phyloP scores from a whole-genome alignment of 192 early-diverging fungal species.

The Entomortierella beljakovae region DNA sequence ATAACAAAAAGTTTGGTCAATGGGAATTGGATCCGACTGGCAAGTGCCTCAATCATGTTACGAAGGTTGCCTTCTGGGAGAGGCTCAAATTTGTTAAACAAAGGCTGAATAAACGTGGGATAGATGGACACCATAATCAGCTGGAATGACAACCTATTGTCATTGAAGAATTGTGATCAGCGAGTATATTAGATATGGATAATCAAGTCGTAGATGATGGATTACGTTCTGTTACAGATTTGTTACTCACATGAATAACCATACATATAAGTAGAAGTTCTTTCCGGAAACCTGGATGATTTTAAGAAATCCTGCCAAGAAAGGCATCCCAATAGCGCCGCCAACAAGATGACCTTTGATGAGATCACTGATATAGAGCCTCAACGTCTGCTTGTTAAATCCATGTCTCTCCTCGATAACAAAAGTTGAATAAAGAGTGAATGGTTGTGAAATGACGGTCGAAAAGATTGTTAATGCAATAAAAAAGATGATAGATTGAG shows the following conservation, averaged over 20 bases:
- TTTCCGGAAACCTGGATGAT: slow-evolving; percentile 86
- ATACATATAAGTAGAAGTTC: slow-evolving; percentile 91
- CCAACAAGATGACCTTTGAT: slow-evolving; percentile 79
- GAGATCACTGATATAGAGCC: slow-evolving; percentile 82
- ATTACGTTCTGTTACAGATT: too few relatives aligned
- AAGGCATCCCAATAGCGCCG: slow-evolving; percentile 79
- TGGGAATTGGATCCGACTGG: slow-evolving; percentile 86
- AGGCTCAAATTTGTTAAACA: slow-evolving; percentile 96
- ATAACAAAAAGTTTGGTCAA: slow-evolving; percentile 96
- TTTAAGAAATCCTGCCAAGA: slow-evolving; percentile 83
- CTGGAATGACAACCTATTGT: slow-evolving; percentile 71
- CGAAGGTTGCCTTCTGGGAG: slow-evolving; percentile 86
- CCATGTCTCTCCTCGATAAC: slow-evolving; percentile 95
- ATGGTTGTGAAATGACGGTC: slow-evolving; percentile 79
- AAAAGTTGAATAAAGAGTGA: slow-evolving; percentile 91
- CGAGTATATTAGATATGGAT: too few relatives aligned
- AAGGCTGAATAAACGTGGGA: slow-evolving; percentile 96
- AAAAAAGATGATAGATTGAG: slow-evolving; percentile 86
- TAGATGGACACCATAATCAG: slow-evolving; percentile 83
- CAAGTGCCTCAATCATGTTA: slow-evolving; percentile 83
- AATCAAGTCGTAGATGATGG: too few relatives aligned
- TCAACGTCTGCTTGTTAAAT: slow-evolving; percentile 94
- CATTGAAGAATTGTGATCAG: not conserved
- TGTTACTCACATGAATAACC: slow-evolving; percentile 82
- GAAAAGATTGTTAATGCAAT: slow-evolving; percentile 65